These are phyloP conservation scores for Leccinum subtestaceum DNA, from an alignment of 768 basidiomycete species.

Conservation along the genomic window DNA sequence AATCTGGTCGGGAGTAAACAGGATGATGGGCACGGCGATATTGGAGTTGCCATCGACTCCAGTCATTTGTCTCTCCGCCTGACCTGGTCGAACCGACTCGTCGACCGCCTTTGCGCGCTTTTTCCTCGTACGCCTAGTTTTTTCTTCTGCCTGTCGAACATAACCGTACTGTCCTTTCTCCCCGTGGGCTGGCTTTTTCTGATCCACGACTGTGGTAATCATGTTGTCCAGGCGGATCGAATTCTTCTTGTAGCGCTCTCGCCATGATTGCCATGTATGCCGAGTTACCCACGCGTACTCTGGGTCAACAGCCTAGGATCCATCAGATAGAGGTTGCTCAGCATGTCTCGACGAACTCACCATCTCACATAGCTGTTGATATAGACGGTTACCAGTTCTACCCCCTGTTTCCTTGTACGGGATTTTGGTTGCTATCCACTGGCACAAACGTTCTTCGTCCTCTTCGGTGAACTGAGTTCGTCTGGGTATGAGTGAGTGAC, in stretches of 20 bases:
- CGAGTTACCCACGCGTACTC: constrained; percentile 78
- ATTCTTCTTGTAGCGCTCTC: constrained; percentile 87
- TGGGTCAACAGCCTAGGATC: constrained; percentile 54
- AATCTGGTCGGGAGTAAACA: constrained; percentile 25
- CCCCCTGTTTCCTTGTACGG: constrained; percentile 83
- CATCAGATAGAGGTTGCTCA: constrained; percentile 1
- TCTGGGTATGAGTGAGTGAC: constrained; percentile 36
- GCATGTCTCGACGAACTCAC: constrained; percentile 35
- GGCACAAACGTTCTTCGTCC: constrained; percentile 71
- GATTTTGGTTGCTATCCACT: constrained; percentile 81
- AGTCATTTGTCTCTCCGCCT: constrained; percentile 16
- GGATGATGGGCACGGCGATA: constrained; percentile 22
- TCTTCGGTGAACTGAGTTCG: constrained; percentile 75
- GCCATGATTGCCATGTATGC: constrained; percentile 90
- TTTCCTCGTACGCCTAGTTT: constrained; percentile 54
- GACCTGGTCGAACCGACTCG: constrained; percentile 24
- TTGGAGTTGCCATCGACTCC: constrained; percentile 9
- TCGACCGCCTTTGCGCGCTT: constrained; percentile 39
- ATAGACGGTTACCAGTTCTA: constrained; percentile 77
- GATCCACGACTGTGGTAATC: constrained; percentile 65
- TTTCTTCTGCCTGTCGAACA: constrained; percentile 72
- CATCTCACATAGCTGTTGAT: constrained; percentile 77
- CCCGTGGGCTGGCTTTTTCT: constrained; percentile 64
- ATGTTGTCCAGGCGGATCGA: constrained; percentile 59
- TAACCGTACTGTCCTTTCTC: constrained; percentile 85